Conservation (phyloP, 2,329 filamentous ascomycete genomes). For the Dothistroma pini region DNA sequence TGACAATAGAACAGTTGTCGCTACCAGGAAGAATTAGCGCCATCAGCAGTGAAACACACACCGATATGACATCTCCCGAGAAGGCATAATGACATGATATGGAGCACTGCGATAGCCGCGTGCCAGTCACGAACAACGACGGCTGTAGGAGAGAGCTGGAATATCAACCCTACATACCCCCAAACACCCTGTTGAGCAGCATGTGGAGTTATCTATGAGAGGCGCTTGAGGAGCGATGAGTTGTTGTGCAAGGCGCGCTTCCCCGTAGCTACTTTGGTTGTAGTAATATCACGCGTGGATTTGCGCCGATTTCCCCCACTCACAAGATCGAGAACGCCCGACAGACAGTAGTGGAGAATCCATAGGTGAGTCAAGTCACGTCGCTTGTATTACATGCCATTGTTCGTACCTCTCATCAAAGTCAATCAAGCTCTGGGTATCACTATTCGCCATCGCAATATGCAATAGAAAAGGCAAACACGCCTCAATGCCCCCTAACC, state of each 20-base stretch:
- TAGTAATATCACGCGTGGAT: constrained; percentile 14
- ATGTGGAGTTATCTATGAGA: constrained; percentile 17
- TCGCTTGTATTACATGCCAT: constrained; percentile 1
- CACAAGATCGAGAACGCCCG: background rate
- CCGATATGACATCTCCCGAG: constrained; percentile 8
- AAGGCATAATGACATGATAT: constrained; percentile 12
- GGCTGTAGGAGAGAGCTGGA: constrained; percentile 2
- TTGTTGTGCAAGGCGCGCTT: constrained; percentile 13
- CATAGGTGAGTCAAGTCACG: background rate
- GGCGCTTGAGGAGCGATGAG: constrained; percentile 22
- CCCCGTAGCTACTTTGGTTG: constrained; percentile 15
- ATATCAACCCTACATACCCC: constrained; percentile 16
- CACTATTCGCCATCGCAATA: constrained; percentile 16
- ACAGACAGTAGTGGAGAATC: background rate
- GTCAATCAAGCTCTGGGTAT: constrained; percentile 21
- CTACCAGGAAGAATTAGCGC: constrained; percentile 22
- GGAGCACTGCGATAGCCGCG: constrained; percentile 9
- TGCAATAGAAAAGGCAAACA: constrained; percentile 1
- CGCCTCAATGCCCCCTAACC: background rate
- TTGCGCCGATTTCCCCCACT: background rate
- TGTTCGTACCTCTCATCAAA: constrained; percentile 5
- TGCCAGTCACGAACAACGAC: constrained; percentile 8
- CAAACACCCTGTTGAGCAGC: constrained; percentile 16
- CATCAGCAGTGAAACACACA: background rate
- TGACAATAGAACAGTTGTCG: constrained; percentile 20